These are phyloP conservation scores for Russula lepida DNA, from an alignment of 768 basidiomycete genomes.

Conservation along the genomic window DNA sequence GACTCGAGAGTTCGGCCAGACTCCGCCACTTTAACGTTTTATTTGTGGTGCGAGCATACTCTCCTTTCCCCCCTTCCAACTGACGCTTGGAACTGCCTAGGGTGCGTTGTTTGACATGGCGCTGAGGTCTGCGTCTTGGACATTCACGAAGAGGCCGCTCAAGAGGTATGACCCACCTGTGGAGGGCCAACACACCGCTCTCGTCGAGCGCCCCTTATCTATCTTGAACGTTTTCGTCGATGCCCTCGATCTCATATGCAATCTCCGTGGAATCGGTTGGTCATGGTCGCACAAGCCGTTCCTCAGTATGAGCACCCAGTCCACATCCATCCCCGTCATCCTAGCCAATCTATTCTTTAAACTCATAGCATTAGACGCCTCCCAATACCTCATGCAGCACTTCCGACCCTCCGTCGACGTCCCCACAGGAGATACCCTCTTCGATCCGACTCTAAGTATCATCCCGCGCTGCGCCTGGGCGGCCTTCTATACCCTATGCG, in stretches of 20 bases:
- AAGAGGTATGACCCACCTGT: neutral
- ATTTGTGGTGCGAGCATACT: conserved; percentile 1
- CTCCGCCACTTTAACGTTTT: neutral
- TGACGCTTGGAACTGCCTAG: neutral
- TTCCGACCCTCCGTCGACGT: conserved; percentile 2
- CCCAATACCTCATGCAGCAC: conserved; percentile 4
- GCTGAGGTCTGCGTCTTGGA: conserved; percentile 9
- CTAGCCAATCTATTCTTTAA: neutral
- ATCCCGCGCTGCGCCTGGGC: neutral
- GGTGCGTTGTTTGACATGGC: neutral
- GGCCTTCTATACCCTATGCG: neutral
- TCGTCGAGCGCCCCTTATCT: conserved; percentile 2
- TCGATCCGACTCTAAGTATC: neutral
- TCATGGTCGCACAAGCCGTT: conserved; percentile 16
- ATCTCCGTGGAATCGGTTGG: conserved; percentile 18
- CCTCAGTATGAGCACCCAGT: neutral
- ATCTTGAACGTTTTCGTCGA: conserved; percentile 8
- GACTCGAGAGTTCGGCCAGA: neutral
- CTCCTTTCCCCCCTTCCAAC: too few relatives aligned
- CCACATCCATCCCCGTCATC: neutral
- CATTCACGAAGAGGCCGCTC: neutral
- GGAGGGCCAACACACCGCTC: neutral
- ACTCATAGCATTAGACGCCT: neutral
- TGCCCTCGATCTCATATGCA: conserved; percentile 12
- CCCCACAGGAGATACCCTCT: conserved; percentile 8